These are phyloP conservation scores for Letharia lupina DNA, from an alignment of 495 filamentous ascomycete genomes.

Conservation along the genomic window DNA sequence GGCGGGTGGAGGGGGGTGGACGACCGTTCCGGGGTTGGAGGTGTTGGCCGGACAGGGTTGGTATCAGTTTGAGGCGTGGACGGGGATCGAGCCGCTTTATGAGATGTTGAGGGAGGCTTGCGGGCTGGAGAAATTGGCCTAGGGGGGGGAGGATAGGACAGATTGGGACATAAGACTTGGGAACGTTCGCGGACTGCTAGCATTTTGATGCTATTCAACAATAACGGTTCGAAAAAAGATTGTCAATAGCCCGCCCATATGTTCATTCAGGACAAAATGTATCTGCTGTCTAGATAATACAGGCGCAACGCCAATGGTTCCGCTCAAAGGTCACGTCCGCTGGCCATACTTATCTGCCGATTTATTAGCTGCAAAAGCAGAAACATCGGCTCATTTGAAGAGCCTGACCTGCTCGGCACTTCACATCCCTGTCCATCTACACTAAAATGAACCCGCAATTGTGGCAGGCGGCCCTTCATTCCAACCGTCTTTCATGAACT, in stretches of 20 bases:
- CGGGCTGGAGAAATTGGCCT: background rate
- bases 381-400: background rate
- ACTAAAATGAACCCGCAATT: background rate
- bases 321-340: background rate
- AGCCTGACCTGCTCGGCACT: background rate
- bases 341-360: background rate
- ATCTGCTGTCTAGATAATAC: background rate
- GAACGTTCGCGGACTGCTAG: background rate
- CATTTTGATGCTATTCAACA: background rate
- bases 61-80: constrained; percentile 43
- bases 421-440: background rate
- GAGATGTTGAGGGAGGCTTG: constrained; percentile 15
- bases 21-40: constrained; percentile 76
- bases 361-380: background rate
- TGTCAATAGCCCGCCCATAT: background rate
- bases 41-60: constrained; percentile 84
- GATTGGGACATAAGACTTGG: background rate
- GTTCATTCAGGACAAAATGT: background rate
- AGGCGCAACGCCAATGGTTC: background rate
- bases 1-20: constrained; percentile 76
- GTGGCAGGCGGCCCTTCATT: background rate
- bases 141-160: background rate
- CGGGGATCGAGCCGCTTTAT: constrained; percentile 24
- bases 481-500: background rate
- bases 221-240: background rate